phyloP scores from a whole-genome alignment of 768 basidiomycete species.

The Phaffia australis region DNA sequence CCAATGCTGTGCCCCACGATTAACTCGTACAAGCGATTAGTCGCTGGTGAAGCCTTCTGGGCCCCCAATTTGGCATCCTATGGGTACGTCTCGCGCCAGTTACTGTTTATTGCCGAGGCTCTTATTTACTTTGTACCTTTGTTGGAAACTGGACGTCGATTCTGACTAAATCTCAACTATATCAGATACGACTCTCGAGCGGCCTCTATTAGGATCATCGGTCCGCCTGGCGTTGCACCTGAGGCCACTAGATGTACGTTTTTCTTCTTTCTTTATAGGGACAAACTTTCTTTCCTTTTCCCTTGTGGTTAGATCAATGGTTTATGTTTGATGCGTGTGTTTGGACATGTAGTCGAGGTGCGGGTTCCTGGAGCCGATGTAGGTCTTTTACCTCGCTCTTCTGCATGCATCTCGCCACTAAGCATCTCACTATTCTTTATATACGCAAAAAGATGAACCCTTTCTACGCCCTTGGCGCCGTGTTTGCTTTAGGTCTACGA shows the following conservation, averaged over 20 bases:
- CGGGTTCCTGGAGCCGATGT: conserved; percentile 95
- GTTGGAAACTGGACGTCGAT: background rate
- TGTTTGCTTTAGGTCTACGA: conserved; percentile 74
- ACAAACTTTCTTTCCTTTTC: background rate
- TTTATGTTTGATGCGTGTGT: background rate
- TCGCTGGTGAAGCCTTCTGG: conserved; percentile 61
- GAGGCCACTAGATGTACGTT: conserved; percentile 55
- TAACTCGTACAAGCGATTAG: conserved; percentile 93
- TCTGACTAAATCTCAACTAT: conserved; percentile 62
- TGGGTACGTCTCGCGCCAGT: conserved; percentile 3
- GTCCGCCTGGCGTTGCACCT: conserved; percentile 73
- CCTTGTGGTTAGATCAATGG: too few species aligned
- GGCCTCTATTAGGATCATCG: conserved; percentile 82
- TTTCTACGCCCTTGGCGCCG: conserved; percentile 74
- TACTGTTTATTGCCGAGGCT: too few species aligned
- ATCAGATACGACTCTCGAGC: conserved; percentile 77
- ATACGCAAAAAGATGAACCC: conserved; percentile 51
- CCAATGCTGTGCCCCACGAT: conserved; percentile 77
- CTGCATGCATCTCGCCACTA: background rate
- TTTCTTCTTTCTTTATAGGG: background rate
- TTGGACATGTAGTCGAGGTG: conserved; percentile 53
- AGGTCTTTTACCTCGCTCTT: conserved; percentile 30
- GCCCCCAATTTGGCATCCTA: conserved; percentile 28
- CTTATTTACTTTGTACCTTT: too few species aligned
- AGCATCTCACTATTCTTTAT: background rate